Percentiles rank a stretch among this genome's conserved stretches.
Evolutionary conservation across 1,284 basidiomycete genomes (phyloP).

Genomic region (Trametes pubescens): DNA sequence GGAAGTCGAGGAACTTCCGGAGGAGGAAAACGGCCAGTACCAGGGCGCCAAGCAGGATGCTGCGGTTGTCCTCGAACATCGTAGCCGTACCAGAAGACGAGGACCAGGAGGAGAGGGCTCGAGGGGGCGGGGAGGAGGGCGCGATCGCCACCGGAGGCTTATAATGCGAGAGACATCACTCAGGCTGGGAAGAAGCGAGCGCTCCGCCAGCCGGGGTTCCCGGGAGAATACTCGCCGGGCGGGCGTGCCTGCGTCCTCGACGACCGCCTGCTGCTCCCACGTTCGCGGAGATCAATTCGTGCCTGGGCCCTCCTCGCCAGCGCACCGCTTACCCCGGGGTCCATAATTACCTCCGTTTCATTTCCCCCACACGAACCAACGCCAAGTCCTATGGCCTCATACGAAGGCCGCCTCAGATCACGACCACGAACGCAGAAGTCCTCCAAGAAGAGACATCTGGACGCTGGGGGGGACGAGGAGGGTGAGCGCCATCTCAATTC

Average conservation of each 20-base stretch:
- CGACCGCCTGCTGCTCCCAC: background rate
- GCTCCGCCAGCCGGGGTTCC: background rate
- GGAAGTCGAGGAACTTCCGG: slow-evolving; percentile 34
- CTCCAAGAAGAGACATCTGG: no score
- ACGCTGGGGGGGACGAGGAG: no score
- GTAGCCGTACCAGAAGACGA: background rate
- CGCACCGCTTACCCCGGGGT: background rate
- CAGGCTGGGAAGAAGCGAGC: slow-evolving; percentile 1
- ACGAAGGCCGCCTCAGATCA: no score
- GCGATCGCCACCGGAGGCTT: background rate
- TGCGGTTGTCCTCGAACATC: slow-evolving; percentile 23
- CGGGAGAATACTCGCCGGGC: background rate
- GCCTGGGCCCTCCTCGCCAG: background rate
- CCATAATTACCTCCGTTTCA: background rate
- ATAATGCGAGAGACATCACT: background rate
- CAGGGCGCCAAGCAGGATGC: slow-evolving; percentile 22
- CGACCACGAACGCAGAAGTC: no score
- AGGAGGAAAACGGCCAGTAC: slow-evolving; percentile 29
- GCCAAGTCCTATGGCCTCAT: no score
- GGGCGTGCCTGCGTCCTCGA: slow-evolving; percentile 1
- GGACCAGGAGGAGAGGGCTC: background rate
- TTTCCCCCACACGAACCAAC: no score
- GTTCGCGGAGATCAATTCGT: slow-evolving; percentile 9
- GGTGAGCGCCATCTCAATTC: no score
- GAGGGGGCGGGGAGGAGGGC: background rate